These are phyloP conservation scores for Cordyceps pruinosa DNA, from an alignment of 2,329 filamentous ascomycete genomes.

Conservation along the genomic window DNA sequence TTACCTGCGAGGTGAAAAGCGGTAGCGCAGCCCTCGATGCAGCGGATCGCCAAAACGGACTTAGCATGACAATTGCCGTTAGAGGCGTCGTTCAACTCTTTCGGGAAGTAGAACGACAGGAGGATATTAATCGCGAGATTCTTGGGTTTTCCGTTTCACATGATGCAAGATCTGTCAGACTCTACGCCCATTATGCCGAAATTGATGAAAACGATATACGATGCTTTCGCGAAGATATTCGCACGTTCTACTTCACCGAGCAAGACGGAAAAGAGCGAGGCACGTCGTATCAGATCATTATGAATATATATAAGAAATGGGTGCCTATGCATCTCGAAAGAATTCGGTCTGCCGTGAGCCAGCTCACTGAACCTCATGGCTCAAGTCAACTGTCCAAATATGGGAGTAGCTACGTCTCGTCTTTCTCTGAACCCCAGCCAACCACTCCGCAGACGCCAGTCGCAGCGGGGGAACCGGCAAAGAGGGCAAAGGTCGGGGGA, in stretches of 20 bases:
- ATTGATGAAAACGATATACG: background rate
- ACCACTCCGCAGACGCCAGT: no score
- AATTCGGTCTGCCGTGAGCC: background rate
- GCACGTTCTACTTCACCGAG: background rate
- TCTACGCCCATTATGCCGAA: constrained; percentile 2
- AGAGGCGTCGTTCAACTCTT: constrained; percentile 32
- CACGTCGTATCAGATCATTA: constrained; percentile 1
- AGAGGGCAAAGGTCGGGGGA: no score
- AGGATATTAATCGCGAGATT: constrained; percentile 30
- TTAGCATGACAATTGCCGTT: constrained; percentile 22
- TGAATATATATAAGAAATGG: background rate
- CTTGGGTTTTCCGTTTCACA: constrained; percentile 5
- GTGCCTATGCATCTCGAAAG: background rate
- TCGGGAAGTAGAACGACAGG: constrained; percentile 25
- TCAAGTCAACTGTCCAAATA: no score
- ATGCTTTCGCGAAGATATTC: background rate
- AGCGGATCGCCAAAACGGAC: constrained; percentile 29
- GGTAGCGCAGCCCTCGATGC: constrained; percentile 27
- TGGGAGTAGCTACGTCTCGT: no score
- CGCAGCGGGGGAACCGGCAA: no score
- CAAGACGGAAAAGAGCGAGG: background rate
- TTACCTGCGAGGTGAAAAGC: constrained; percentile 40
- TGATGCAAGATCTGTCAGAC: background rate
- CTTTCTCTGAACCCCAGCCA: no score
- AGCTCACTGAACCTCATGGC: no score